phyloP scores from a whole-genome alignment of 768 basidiomycete species.

The Termitomyces sp. region DNA sequence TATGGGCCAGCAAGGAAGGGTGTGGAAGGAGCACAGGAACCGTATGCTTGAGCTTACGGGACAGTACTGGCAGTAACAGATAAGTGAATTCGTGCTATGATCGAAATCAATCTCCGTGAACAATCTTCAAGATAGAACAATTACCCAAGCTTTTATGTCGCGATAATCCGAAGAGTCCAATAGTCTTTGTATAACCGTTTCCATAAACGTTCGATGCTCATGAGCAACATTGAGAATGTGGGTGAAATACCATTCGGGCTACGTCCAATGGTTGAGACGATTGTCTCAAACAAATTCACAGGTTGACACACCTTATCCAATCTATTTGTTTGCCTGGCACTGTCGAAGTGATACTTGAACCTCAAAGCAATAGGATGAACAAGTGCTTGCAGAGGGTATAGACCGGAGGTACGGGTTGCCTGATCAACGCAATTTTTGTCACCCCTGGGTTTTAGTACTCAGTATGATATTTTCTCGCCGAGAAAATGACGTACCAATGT shows the following conservation, averaged over 20 bases:
- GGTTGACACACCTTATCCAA: conserved; percentile 72
- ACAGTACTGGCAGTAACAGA: conserved; percentile 71
- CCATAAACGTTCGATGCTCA: conserved; percentile 81
- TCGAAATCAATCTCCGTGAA: background rate
- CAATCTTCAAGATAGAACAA: conserved; percentile 13
- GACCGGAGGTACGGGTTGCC: conserved; percentile 23
- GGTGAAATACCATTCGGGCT: conserved; percentile 98
- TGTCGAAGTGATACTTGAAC: conserved; percentile 95
- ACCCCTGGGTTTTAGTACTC: conserved; percentile 33
- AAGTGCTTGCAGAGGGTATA: conserved; percentile 84
- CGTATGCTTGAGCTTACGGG: conserved; percentile 68
- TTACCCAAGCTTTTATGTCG: conserved; percentile 71
- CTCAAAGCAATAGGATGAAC: conserved; percentile 77
- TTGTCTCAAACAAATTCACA: background rate
- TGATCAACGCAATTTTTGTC: conserved; percentile 30
- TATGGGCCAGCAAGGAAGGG: conserved; percentile 89
- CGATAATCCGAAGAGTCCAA: conserved; percentile 57
- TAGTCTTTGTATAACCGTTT: conserved; percentile 64
- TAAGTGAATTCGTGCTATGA: conserved; percentile 75
- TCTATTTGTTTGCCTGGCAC: conserved; percentile 79
- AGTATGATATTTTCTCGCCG: background rate
- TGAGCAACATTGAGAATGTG: conserved; percentile 84
- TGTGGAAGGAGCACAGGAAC: conserved; percentile 68
- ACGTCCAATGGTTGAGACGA: background rate
- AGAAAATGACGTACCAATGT: conserved; percentile 51